A percentile compares a stretch with the other conserved stretches of the same genome.
phyloP scores from a whole-genome alignment of 768 basidiomycete species.

The Phylloporus scabripes region DNA sequence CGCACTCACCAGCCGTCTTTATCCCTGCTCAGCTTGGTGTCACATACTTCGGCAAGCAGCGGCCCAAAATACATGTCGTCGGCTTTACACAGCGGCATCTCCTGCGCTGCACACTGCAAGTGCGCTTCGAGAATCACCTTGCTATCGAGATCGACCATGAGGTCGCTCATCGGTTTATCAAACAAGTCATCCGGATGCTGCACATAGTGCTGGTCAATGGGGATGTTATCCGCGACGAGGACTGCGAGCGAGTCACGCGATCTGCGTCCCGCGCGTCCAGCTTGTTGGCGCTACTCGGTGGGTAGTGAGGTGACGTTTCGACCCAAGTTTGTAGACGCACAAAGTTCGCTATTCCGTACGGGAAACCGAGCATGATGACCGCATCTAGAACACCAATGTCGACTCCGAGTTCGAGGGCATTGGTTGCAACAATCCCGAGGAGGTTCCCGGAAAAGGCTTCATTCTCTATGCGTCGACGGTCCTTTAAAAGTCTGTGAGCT shows the following conservation, averaged over 20 bases:
- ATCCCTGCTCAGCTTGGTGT: constrained; percentile 55
- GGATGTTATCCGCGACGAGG: constrained; percentile 60
- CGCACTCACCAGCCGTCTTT: constrained; percentile 71
- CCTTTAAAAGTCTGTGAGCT: constrained; percentile 36
- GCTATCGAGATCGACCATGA: constrained; percentile 69
- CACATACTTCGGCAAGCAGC: constrained; percentile 52
- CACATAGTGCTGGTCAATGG: constrained; percentile 73
- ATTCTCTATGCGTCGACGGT: constrained; percentile 76
- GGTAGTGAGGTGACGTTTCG: not conserved
- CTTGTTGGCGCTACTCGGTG: constrained; percentile 69
- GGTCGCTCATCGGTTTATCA: constrained; percentile 52
- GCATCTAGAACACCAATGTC: constrained; percentile 87
- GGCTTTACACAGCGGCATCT: constrained; percentile 69
- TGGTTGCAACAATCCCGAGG: constrained; percentile 84
- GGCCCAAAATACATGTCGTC: constrained; percentile 74
- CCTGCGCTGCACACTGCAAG: constrained; percentile 81
- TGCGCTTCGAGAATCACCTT: constrained; percentile 76
- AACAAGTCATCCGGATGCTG: constrained; percentile 67
- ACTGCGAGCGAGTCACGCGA: constrained; percentile 74
- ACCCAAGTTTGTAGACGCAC: constrained; percentile 37
- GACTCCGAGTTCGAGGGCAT: constrained; percentile 87
- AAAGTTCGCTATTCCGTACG: constrained; percentile 72
- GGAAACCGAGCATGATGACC: constrained; percentile 87
- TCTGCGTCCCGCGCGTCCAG: constrained; percentile 80
- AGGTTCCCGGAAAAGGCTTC: constrained; percentile 83